Percentiles rank a stretch among this genome's conserved stretches.
These are phyloP conservation scores for Fusarium xylarioides DNA, from an alignment of 2,329 filamentous ascomycete genomes.

Conservation along the genomic window DNA sequence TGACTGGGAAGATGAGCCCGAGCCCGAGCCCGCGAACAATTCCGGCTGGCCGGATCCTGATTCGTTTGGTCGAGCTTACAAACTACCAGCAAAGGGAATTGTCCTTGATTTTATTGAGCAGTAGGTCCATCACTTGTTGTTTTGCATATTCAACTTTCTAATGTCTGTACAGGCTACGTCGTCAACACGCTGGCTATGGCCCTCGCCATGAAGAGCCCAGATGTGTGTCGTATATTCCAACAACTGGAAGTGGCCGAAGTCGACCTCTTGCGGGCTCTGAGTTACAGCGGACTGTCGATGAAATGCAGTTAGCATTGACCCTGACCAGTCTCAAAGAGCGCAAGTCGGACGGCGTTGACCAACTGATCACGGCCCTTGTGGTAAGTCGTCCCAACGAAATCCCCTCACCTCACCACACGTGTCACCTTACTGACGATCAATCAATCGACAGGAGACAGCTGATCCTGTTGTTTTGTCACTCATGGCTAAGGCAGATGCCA, in stretches of 20 bases:
- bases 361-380: constrained; percentile 68
- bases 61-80: constrained; percentile 72
- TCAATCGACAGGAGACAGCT: constrained; percentile 52
- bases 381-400: constrained; percentile 56
- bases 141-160: constrained; percentile 3
- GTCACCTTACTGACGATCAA: constrained; percentile 24
- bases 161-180: constrained; percentile 46
- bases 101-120: constrained; percentile 77
- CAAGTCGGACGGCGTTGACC: constrained; percentile 58
- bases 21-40: constrained; percentile 64
- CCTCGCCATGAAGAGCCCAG: constrained; percentile 44
- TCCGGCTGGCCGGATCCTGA: constrained; percentile 66
- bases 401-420: background rate
- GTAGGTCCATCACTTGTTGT: constrained; percentile 52
- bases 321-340: constrained; percentile 66
- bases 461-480: constrained; percentile 56
- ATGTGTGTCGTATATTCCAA: constrained; percentile 43
- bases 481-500: constrained; percentile 58
- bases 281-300: constrained; percentile 59
- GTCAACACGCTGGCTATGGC: constrained; percentile 52
- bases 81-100: constrained; percentile 70
- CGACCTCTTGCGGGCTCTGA: constrained; percentile 47
- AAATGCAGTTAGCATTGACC: constrained; percentile 73
- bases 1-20: constrained; percentile 66
- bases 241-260: constrained; percentile 30